Evolutionary conservation across 2,329 filamentous ascomycete species (phyloP).

Genomic region (Aspergillus sp.): DNA sequence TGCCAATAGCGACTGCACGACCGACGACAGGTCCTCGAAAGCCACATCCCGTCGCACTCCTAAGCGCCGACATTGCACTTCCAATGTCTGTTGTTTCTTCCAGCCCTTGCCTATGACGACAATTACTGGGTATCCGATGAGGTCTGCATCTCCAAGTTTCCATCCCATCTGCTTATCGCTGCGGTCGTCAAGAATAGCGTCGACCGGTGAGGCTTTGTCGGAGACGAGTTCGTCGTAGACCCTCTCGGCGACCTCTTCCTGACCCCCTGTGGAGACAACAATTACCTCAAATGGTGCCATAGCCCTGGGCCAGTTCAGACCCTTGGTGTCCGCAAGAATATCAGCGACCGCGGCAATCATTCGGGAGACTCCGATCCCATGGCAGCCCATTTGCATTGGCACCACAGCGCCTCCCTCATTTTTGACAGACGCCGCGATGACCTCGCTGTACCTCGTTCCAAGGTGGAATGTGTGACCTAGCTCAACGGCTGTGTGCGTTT

Average conservation of each 20-base stretch:
- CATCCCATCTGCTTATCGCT: constrained; percentile 64
- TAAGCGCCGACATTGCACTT: constrained; percentile 75
- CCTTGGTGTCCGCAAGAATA: constrained; percentile 67
- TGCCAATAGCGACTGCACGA: constrained; percentile 50
- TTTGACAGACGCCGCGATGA: constrained; percentile 65
- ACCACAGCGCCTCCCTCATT: constrained; percentile 43
- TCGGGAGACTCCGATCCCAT: constrained; percentile 90
- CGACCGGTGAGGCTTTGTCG: constrained; percentile 42
- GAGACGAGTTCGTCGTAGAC: constrained; percentile 64
- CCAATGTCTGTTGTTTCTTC: constrained; percentile 58
- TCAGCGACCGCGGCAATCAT: constrained; percentile 86
- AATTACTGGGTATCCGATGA: constrained; percentile 83
- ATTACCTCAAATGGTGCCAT: constrained; percentile 83
- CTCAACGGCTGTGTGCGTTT: constrained; percentile 74
- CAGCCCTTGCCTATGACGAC: constrained; percentile 75
- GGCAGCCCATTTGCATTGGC: constrained; percentile 88
- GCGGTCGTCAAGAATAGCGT: constrained; percentile 74
- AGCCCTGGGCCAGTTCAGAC: constrained; percentile 81
- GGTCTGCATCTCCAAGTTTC: constrained; percentile 88
- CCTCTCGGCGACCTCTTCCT: constrained; percentile 50
- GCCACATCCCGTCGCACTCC: constrained; percentile 59
- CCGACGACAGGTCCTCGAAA: constrained; percentile 49
- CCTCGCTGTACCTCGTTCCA: constrained; percentile 80
- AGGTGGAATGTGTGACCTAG: constrained; percentile 94
- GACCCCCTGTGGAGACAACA: constrained; percentile 58